Conservation (phyloP, 352 stramenopile species). For the Phytophthora sp. region DNA sequence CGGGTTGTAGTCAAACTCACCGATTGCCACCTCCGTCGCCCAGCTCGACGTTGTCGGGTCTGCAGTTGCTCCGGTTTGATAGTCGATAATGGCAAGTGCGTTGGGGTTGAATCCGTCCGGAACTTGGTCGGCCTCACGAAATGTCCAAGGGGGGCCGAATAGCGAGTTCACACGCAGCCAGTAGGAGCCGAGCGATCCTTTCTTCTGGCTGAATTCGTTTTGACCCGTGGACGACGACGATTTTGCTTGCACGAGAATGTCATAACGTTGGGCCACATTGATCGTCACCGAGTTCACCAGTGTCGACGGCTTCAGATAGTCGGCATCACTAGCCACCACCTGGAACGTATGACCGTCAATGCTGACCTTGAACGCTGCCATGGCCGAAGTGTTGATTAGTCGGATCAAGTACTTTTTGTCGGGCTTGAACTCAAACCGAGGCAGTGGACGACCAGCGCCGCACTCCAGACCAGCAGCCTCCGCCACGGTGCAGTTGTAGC, state of each 20-base stretch:
- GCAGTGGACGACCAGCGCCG: slow-evolving; percentile 20
- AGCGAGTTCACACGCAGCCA: slow-evolving; percentile 41
- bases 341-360: slow-evolving; percentile 52
- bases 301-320: slow-evolving; percentile 43
- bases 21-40: slow-evolving; percentile 36
- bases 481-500: slow-evolving; percentile 48
- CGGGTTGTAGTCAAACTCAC: slow-evolving; percentile 46
- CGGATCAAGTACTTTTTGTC: slow-evolving; percentile 49
- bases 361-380: slow-evolving; percentile 53
- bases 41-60: slow-evolving; percentile 37
- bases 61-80: slow-evolving; percentile 20
- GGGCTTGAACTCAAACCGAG: slow-evolving; percentile 38
- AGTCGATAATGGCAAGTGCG: slow-evolving; percentile 47
- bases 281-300: slow-evolving; percentile 40
- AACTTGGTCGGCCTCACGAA: slow-evolving; percentile 30
- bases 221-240: slow-evolving; percentile 23
- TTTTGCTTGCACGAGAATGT: slow-evolving; percentile 48
- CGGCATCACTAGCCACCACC: slow-evolving; percentile 42
- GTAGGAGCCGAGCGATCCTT: slow-evolving; percentile 27
- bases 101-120: slow-evolving; percentile 45
- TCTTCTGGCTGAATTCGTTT: slow-evolving; percentile 15
- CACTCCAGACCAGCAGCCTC: slow-evolving; percentile 32
- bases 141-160: slow-evolving; percentile 42
- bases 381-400: slow-evolving; percentile 49
- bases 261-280: slow-evolving; percentile 47